Evolutionary conservation across 352 stramenopile species (phyloP).

Genomic region (Pythium plurisporium): DNA sequence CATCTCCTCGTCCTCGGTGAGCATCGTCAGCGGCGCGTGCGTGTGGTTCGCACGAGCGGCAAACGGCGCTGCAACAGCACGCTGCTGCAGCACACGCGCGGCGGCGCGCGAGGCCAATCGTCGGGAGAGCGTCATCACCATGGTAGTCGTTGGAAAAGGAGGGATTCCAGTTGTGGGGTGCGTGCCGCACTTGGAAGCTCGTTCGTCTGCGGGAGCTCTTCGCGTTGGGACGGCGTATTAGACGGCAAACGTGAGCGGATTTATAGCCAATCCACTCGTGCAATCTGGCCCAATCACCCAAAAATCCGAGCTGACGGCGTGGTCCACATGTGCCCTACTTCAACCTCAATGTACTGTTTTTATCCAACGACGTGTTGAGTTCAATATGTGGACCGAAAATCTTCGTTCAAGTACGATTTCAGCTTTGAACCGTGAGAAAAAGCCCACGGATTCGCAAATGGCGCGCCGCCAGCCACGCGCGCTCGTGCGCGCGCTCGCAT

Average conservation of each 20-base stretch:
- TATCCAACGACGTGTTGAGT: too few species aligned
- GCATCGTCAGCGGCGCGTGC: slow-evolving; percentile 46
- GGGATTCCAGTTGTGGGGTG: slow-evolving; percentile 14
- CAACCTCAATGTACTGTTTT: slow-evolving; percentile 9
- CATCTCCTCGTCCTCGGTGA: slow-evolving; percentile 77
- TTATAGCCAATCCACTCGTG: slow-evolving; percentile 11
- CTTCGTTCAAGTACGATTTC: background rate
- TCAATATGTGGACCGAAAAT: too few species aligned
- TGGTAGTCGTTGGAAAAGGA: slow-evolving; percentile 1
- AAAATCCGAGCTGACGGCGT: slow-evolving; percentile 9
- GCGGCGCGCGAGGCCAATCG: slow-evolving; percentile 13
- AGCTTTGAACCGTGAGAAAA: background rate
- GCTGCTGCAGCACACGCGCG: slow-evolving; percentile 11
- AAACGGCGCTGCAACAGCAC: background rate
- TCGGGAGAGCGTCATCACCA: slow-evolving; percentile 14
- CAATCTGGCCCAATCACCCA: slow-evolving; percentile 10
- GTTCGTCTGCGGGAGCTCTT: background rate
- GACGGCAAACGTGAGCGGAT: background rate
- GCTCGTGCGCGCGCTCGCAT: slow-evolving; percentile 12
- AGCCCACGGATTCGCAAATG: slow-evolving; percentile 1
- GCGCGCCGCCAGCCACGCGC: background rate
- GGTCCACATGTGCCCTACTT: slow-evolving; percentile 16
- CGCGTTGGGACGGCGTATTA: background rate
- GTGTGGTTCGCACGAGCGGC: slow-evolving; percentile 20
- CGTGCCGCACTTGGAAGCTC: background rate